phyloP scores from a whole-genome alignment of 148 eudicot genomes.

The Tetragonia tetragonoides region DNA sequence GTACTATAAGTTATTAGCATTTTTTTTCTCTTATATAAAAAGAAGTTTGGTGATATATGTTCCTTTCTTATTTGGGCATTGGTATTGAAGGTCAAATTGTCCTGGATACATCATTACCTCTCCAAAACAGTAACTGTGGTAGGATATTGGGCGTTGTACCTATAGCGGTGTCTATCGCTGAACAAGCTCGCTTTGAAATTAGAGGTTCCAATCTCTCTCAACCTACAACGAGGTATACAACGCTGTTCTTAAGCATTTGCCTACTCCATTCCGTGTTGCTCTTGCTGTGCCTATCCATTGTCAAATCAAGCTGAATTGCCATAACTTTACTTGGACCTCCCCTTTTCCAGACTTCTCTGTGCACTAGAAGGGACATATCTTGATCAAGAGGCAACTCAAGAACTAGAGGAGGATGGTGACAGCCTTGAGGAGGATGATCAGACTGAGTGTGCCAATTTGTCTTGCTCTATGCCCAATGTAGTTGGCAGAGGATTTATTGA shows the following conservation, averaged over 20 bases:
- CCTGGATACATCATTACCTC: slow-evolving; percentile 49
- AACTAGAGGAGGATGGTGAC: slow-evolving; percentile 33
- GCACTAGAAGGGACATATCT: slow-evolving; percentile 79
- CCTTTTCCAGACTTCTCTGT: slow-evolving; percentile 61
- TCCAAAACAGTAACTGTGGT: slow-evolving; percentile 32
- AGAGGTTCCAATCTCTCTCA: slow-evolving; percentile 61
- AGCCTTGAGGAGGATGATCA: slow-evolving; percentile 34
- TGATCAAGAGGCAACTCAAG: slow-evolving; percentile 45
- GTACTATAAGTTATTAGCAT: background rate
- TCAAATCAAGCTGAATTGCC: background rate
- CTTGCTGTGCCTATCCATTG: slow-evolving; percentile 8
- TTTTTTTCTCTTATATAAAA: background rate
- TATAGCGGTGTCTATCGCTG: slow-evolving; percentile 66
- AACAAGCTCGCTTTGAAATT: slow-evolving; percentile 53
- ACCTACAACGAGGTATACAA: slow-evolving; percentile 51
- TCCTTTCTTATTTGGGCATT: slow-evolving; percentile 4
- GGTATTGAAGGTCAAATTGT: slow-evolving; percentile 62
- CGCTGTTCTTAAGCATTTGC: slow-evolving; percentile 1
- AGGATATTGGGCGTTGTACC: slow-evolving; percentile 62
- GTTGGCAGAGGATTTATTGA: slow-evolving; percentile 88
- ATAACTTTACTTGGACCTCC: background rate
- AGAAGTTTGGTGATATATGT: background rate
- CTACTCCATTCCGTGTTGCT: background rate
- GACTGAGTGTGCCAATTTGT: slow-evolving; percentile 49
- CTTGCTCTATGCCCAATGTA: slow-evolving; percentile 60